These are phyloP conservation scores for Xerophyta viscosa DNA, from an alignment of 106 monocot genomes.

Conservation along the genomic window DNA sequence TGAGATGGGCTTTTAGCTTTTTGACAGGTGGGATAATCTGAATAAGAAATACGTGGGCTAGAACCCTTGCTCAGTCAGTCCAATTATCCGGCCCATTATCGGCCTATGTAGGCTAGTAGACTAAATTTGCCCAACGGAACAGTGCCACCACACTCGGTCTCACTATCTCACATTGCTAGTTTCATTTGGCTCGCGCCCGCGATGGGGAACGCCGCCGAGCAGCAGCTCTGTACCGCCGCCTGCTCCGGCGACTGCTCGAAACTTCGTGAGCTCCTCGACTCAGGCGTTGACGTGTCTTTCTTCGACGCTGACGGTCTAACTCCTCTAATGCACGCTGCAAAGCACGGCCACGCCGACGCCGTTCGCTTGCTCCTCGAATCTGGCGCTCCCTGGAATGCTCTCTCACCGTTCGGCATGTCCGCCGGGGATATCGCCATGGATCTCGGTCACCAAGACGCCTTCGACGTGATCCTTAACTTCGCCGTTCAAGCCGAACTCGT, in stretches of 20 bases:
- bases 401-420: conserved; percentile 56
- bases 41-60: too few species aligned
- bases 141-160: too few species aligned
- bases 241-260: conserved; percentile 26
- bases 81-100: too few species aligned
- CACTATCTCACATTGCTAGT: too few species aligned
- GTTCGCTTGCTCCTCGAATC: conserved; percentile 51
- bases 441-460: conserved; percentile 43
- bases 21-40: too few species aligned
- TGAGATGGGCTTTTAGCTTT: too few species aligned
- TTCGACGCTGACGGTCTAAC: conserved; percentile 59
- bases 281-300: conserved; percentile 62
- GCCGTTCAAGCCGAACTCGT: conserved; percentile 80
- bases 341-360: conserved; percentile 39
- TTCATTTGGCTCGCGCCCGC: not conserved
- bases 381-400: conserved; percentile 96
- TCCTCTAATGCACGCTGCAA: conserved; percentile 87
- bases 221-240: conserved; percentile 39
- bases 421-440: conserved; percentile 86
- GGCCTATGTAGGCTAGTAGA: too few species aligned
- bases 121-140: too few species aligned
- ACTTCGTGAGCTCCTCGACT: conserved; percentile 30
- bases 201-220: conserved; percentile 24
- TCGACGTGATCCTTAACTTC: conserved; percentile 61
- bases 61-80: too few species aligned